Conservation (phyloP, 331 rosid genomes). For the Cydonia oblonga region DNA sequence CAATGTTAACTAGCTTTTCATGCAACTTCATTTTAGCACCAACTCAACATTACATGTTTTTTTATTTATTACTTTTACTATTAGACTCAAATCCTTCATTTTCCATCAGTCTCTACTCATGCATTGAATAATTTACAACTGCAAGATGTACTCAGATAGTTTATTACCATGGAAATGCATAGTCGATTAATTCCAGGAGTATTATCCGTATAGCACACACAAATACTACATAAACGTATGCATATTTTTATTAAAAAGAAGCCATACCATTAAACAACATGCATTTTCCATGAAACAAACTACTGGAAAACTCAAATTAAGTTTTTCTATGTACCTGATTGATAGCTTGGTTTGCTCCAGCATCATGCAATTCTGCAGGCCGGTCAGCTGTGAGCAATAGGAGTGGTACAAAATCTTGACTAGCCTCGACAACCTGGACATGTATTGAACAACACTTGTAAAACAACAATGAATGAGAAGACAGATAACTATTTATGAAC, state of each 20-base stretch:
- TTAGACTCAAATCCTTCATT: background rate
- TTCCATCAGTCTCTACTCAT: background rate
- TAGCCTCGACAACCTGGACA: constrained; percentile 87
- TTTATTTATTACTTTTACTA: background rate
- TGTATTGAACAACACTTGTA: background rate
- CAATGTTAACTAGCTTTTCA: constrained; percentile 2
- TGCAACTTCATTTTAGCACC: background rate
- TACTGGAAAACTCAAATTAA: background rate
- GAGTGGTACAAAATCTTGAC: constrained; percentile 88
- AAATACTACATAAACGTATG: background rate
- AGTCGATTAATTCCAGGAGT: background rate
- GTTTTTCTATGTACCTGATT: constrained; percentile 48
- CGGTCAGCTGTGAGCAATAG: constrained; percentile 92
- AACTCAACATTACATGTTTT: background rate
- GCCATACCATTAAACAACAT: background rate
- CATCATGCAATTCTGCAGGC: constrained; percentile 77
- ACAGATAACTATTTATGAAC: background rate
- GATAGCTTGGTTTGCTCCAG: constrained; percentile 89
- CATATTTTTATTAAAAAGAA: background rate
- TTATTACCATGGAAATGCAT: background rate
- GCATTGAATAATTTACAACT: background rate
- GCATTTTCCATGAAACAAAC: background rate
- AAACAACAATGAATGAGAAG: background rate
- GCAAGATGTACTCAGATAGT: background rate
- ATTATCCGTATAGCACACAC: background rate